Base-by-base conservation (phyloP, 2,329 filamentous ascomycete genomes). In the Metarhizium rileyi region DNA sequence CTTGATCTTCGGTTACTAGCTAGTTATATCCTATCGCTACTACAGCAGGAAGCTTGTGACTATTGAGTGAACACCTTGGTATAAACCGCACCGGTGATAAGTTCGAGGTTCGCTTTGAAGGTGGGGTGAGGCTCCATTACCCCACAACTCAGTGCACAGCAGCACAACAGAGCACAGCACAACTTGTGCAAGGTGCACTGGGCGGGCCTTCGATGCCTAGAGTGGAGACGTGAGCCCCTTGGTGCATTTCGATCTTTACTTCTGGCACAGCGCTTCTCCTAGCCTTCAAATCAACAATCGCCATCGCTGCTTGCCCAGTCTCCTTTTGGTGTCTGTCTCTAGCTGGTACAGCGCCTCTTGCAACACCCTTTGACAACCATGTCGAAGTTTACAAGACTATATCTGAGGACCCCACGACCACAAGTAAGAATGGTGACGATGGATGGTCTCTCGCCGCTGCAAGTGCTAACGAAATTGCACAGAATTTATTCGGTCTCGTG, bases 401-500 rank as follows among this genome's bases (percentile, higher is more conserved):
- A 63, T 49, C 54, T 71, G 53, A 66, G 68, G 55, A 56, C 67
- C 41, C 69, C 69, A 51, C 65, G 66, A 49, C 66, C 66, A 16
- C 67, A 69, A 64, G 69, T 71, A 63, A 59, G 64, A 53, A 23
- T n/a, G 35, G 22, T 22, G 14, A 22, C 20, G 35, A 22, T 18
- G 18, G 16, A n/a, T 33, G 27, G 16, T 22, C 9, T 40, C 20
- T 18, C 25, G 30, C 5, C 14, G 30, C 28, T 26, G 16, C 10
- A 47, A 18, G 48, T 22, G 45, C 51, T 51, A 43, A 52, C 48
- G 27, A 50, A 45, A 56, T 60, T 48, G 59, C 49, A 46, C 64
- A 95, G 90, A 84, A 81, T 44, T 91, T 95, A 66, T 79, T 95
- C 56, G 88, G 87, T 64, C 74, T 90, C 61, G 85, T 95, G 73